These are phyloP conservation scores for Phylloporus sp. DNA, from an alignment of 768 basidiomycete genomes.

Conservation along the genomic window DNA sequence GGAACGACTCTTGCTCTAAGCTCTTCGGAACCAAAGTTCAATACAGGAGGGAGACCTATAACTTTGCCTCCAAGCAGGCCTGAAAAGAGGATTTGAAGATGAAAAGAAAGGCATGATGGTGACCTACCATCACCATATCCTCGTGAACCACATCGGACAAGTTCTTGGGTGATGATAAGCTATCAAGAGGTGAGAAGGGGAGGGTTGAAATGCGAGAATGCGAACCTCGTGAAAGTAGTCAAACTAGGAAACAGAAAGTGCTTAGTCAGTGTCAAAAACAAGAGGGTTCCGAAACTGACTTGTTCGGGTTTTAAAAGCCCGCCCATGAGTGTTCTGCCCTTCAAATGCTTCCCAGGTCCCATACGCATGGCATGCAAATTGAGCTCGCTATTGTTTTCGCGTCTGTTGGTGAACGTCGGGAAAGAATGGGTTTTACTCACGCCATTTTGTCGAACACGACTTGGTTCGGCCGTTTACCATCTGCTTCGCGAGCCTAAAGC, in stretches of 20 bases:
- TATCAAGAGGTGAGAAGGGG: slow-evolving; percentile 14
- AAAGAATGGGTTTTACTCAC: slow-evolving; percentile 32
- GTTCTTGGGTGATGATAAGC: slow-evolving; percentile 63
- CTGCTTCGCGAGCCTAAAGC: slow-evolving; percentile 64
- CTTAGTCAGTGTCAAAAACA: slow-evolving; percentile 4
- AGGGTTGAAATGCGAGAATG: slow-evolving; percentile 23
- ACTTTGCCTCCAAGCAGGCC: slow-evolving; percentile 53
- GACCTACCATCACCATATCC: slow-evolving; percentile 62
- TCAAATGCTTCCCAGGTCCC: slow-evolving; percentile 84
- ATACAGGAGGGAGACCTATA: slow-evolving; percentile 67
- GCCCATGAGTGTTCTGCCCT: slow-evolving; percentile 68
- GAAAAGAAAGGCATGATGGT: not conserved
- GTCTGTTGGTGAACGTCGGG: not conserved
- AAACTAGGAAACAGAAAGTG: slow-evolving; percentile 36
- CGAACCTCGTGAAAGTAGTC: slow-evolving; percentile 70
- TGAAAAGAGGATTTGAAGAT: slow-evolving; percentile 2
- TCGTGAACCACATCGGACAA: slow-evolving; percentile 48
- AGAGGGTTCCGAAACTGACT: slow-evolving; percentile 31
- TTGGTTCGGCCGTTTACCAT: slow-evolving; percentile 83
- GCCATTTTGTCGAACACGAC: slow-evolving; percentile 79
- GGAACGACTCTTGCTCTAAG: slow-evolving; percentile 45
- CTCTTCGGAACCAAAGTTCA: slow-evolving; percentile 57
- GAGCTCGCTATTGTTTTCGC: slow-evolving; percentile 39
- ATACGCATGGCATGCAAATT: slow-evolving; percentile 87
- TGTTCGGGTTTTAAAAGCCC: slow-evolving; percentile 75